Percentiles rank a stretch among this genome's conserved stretches.
Evolutionary conservation across 208 protist genomes (phyloP).

Genomic region (Crithidia fasciculata): DNA sequence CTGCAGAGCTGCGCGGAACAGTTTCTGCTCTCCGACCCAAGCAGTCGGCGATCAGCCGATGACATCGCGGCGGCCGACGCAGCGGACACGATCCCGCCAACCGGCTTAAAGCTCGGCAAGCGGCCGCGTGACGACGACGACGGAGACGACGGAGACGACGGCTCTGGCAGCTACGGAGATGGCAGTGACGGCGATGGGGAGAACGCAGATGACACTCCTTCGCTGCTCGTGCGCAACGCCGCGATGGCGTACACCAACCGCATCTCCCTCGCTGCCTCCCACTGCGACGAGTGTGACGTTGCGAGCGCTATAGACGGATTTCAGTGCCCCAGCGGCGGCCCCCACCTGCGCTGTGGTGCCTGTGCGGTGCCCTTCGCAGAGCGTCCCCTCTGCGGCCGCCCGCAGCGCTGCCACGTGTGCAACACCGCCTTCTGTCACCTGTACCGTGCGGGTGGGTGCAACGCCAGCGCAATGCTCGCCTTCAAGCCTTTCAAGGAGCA

Average conservation of each 20-base stretch:
- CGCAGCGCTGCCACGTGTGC: conserved; percentile 86
- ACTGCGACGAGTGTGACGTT: conserved; percentile 61
- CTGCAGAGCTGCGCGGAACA: conserved; percentile 79
- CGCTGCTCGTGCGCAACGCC: conserved; percentile 6
- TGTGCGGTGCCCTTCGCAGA: conserved; percentile 70
- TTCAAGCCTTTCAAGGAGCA: conserved; percentile 35
- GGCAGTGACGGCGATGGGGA: conserved; percentile 7
- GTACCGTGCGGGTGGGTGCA: conserved; percentile 67
- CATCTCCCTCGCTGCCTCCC: conserved; percentile 13
- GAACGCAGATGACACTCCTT: too few species aligned
- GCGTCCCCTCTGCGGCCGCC: conserved; percentile 69
- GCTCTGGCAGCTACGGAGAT: conserved; percentile 25
- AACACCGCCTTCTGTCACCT: conserved; percentile 72
- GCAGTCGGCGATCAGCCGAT: conserved; percentile 34
- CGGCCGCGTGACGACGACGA: conserved; percentile 40
- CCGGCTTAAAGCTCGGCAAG: conserved; percentile 44
- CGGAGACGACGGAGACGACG: neutral
- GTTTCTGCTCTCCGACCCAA: conserved; percentile 53
- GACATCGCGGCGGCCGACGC: conserved; percentile 56
- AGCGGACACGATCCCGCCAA: conserved; percentile 61
- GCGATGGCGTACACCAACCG: conserved; percentile 6
- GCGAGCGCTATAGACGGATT: conserved; percentile 69
- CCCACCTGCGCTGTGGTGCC: conserved; percentile 56
- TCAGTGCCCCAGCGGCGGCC: conserved; percentile 50
- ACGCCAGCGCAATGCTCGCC: neutral